Evolutionary conservation across 768 basidiomycete species (phyloP).

Genomic region (Phanerochaete carnosa): DNA sequence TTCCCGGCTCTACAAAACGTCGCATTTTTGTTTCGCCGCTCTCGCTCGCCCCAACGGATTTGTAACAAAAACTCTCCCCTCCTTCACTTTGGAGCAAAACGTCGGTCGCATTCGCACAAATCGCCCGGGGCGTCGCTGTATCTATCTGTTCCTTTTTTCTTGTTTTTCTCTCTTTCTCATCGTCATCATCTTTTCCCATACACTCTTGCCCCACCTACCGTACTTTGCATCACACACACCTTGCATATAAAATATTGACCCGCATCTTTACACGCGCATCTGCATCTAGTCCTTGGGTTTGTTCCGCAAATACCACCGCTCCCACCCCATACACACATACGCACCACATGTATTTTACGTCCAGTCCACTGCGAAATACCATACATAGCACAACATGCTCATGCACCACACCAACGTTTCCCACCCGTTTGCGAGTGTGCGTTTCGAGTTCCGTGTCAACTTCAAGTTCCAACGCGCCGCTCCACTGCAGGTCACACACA

Average conservation of each 20-base stretch:
- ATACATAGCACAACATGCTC: neutral
- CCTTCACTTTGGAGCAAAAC: neutral
- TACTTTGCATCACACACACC: neutral
- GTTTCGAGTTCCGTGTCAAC: neutral
- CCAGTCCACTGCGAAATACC: neutral
- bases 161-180: neutral
- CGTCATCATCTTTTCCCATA: neutral
- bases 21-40: neutral
- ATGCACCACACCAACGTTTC: neutral
- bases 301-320: neutral
- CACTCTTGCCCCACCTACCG: neutral
- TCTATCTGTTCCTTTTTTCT: neutral
- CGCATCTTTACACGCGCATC: neutral
- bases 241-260: neutral
- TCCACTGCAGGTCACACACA: neutral
- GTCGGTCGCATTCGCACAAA: neutral
- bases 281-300: neutral
- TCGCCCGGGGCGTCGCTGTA: slow-evolving; percentile 6
- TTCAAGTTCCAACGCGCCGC: neutral
- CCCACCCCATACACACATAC: neutral
- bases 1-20: neutral
- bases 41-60: neutral
- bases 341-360: neutral
- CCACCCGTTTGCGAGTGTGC: neutral
- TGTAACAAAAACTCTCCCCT: slow-evolving; percentile 1